These are phyloP conservation scores for Camellia granthamiana DNA, from an alignment of 148 eudicot species.

Conservation along the genomic window DNA sequence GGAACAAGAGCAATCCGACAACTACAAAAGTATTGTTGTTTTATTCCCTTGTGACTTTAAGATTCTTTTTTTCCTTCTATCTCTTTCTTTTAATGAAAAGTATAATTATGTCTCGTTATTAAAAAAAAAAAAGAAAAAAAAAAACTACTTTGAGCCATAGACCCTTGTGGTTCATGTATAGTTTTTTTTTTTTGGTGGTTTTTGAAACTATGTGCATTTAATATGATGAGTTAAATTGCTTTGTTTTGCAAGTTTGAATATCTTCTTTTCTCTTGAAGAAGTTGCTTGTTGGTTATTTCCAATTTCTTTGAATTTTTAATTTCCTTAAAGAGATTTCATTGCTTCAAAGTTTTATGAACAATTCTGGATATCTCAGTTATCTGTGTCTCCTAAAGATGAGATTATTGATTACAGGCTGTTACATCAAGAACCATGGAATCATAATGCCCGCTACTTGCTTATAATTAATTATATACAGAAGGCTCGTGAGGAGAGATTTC, in stretches of 20 bases:
- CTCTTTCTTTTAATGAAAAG: neutral
- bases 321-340: neutral
- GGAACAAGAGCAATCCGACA: constrained; percentile 32
- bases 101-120: neutral
- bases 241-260: neutral
- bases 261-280: neutral
- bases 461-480: constrained; percentile 63
- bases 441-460: constrained; percentile 67
- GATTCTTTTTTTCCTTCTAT: neutral
- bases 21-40: constrained; percentile 61
- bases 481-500: constrained; percentile 69
- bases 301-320: neutral
- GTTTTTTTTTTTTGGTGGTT: neutral
- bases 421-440: constrained; percentile 90
- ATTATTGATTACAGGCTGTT: constrained; percentile 50
- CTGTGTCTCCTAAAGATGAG: constrained; percentile 8
- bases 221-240: neutral
- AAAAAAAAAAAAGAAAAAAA: neutral
- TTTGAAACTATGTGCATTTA: neutral
- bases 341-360: neutral
- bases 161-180: neutral
- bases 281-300: constrained; percentile 13
- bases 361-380: neutral
- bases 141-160: neutral
- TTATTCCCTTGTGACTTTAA: neutral